phyloP scores from a whole-genome alignment of 2,329 filamentous ascomycete genomes.

The Penicillium janthinellum region DNA sequence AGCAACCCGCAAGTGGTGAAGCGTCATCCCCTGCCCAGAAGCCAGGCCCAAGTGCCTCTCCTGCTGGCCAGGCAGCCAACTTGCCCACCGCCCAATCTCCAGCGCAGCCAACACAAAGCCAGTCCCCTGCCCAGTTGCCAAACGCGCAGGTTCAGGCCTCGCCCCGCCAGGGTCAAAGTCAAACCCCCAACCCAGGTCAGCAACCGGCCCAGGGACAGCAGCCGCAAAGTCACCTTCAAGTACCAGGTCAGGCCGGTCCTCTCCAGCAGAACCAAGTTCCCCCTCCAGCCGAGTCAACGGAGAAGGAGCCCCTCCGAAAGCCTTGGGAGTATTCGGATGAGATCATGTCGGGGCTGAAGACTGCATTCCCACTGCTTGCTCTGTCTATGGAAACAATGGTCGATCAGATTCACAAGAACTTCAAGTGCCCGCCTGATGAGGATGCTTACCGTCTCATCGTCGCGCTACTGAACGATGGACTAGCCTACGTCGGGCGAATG shows the following conservation, averaged over 20 bases:
- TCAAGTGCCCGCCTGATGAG: constrained; percentile 97
- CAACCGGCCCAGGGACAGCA: constrained; percentile 12
- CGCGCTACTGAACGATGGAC: constrained; percentile 91
- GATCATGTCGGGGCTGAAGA: constrained; percentile 93
- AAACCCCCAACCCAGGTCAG: constrained; percentile 35
- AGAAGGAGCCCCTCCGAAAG: constrained; percentile 63
- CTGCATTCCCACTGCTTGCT: constrained; percentile 91
- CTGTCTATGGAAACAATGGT: constrained; percentile 99
- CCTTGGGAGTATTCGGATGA: constrained; percentile 98
- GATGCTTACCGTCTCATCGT: constrained; percentile 97
- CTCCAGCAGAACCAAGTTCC: constrained; percentile 24
- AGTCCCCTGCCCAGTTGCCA: constrained; percentile 21
- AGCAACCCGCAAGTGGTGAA: constrained; percentile 46
- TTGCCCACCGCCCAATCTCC: constrained; percentile 31
- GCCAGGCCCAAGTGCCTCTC: constrained; percentile 30
- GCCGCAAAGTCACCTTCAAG: constrained; percentile 32
- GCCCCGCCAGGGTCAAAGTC: constrained; percentile 23
- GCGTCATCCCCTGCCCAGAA: constrained; percentile 46
- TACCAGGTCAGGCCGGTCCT: constrained; percentile 31
- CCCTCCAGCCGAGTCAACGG: constrained; percentile 29
- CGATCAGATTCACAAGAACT: constrained; percentile 97
- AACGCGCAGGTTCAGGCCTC: constrained; percentile 20
- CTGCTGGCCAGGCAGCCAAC: constrained; percentile 25
- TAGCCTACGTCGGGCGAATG: constrained; percentile 88
- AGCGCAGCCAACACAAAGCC: constrained; percentile 9